Percentiles rank a stretch among this genome's conserved stretches.
phyloP scores from a whole-genome alignment of 208 protist genomes.

The Crithidia acanthocephali region DNA sequence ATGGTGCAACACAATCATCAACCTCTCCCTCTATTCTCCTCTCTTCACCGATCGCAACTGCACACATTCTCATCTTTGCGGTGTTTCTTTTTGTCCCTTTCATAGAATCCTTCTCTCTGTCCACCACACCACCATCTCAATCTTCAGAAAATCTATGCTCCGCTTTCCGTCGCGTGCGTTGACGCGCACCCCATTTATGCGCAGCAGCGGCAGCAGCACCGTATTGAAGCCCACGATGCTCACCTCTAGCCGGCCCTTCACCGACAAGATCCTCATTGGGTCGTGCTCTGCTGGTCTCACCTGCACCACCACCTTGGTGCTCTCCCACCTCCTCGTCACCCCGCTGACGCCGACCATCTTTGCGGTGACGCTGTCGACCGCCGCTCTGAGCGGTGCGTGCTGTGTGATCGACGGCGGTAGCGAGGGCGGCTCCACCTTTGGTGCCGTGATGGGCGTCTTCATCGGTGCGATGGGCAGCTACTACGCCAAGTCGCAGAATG shows the following conservation, averaged over 20 bases:
- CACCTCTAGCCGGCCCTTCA: constrained; percentile 54
- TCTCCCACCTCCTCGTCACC: constrained; percentile 90
- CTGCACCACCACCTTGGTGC: constrained; percentile 60
- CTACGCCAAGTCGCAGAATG: constrained; percentile 88
- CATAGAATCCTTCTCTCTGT: no score
- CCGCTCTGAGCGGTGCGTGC: constrained; percentile 67
- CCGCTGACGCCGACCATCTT: constrained; percentile 66
- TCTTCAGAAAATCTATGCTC: constrained; percentile 9
- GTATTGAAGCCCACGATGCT: constrained; percentile 4
- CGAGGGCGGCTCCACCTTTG: constrained; percentile 73
- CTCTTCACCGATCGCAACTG: no score
- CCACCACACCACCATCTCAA: no score
- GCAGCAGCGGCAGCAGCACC: no score
- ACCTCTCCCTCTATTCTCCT: no score
- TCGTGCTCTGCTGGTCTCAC: constrained; percentile 62
- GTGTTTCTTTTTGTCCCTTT: no score
- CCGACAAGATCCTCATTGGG: constrained; percentile 87
- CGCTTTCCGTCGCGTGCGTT: constrained; percentile 24
- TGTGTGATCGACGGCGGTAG: constrained; percentile 82
- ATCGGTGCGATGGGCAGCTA: constrained; percentile 83
- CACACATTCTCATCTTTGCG: no score
- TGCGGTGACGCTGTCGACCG: constrained; percentile 64
- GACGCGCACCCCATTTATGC: constrained; percentile 1
- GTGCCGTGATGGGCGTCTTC: constrained; percentile 80
- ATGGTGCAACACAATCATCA: no score